phyloP scores from a whole-genome alignment of 768 basidiomycete genomes.

The Boletus rex-veris region DNA sequence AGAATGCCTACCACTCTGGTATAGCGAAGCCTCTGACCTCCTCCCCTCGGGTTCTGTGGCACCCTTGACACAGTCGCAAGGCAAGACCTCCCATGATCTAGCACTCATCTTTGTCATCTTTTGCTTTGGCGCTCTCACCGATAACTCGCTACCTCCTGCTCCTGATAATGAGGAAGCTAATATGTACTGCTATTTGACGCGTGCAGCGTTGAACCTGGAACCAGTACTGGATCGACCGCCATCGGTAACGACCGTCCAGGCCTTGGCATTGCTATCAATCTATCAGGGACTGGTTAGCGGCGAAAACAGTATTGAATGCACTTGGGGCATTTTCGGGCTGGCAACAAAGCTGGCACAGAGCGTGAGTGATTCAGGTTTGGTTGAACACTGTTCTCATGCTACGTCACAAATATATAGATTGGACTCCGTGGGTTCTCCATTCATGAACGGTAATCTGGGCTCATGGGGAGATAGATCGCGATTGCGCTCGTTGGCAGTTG shows the following conservation, averaged over 20 bases:
- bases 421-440: constrained; percentile 54
- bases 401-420: constrained; percentile 39
- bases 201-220: constrained; percentile 62
- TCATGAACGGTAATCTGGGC: not conserved
- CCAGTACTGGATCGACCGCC: constrained; percentile 70
- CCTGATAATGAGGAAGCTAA: constrained; percentile 53
- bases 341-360: constrained; percentile 67
- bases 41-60: constrained; percentile 25
- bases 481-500: constrained; percentile 68
- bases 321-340: constrained; percentile 64
- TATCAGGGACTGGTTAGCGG: constrained; percentile 65
- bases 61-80: constrained; percentile 14
- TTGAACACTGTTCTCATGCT: constrained; percentile 1
- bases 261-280: constrained; percentile 63
- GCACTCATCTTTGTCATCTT: constrained; percentile 61
- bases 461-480: constrained; percentile 53
- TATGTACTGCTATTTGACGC: constrained; percentile 56
- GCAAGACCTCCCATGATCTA: constrained; percentile 52
- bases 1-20: constrained; percentile 65
- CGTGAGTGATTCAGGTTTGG: constrained; percentile 38
- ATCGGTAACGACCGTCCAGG: constrained; percentile 66
- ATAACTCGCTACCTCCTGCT: constrained; percentile 47
- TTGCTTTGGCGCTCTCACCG: constrained; percentile 59
- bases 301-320: constrained; percentile 67
- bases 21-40: constrained; percentile 43